These are phyloP conservation scores for Exophiala phaeomuriformis DNA, from an alignment of 2,329 filamentous ascomycete species.

Conservation along the genomic window DNA sequence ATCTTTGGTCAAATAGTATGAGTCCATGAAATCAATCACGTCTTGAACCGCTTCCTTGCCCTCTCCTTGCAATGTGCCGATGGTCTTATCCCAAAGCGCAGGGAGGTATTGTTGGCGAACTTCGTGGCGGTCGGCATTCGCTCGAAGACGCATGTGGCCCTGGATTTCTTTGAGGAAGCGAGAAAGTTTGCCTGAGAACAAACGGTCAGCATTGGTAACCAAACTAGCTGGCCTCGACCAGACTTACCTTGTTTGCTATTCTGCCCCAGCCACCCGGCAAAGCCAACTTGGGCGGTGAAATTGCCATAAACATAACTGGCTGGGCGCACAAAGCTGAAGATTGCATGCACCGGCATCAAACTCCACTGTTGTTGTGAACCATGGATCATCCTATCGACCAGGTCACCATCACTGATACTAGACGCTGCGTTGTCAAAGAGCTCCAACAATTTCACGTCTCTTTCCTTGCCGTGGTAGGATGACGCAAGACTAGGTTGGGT, in stretches of 20 bases:
- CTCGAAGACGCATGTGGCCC: conserved; percentile 87
- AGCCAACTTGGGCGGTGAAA: conserved; percentile 62
- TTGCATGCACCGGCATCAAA: conserved; percentile 89
- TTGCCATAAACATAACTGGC: conserved; percentile 80
- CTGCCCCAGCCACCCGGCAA: conserved; percentile 90
- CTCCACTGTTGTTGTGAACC: conserved; percentile 98
- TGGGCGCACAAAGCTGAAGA: conserved; percentile 90
- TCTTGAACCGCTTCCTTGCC: conserved; percentile 75
- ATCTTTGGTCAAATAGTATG: conserved; percentile 88
- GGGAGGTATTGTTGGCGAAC: conserved; percentile 92
- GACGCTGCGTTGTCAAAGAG: conserved; percentile 80
- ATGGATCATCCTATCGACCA: conserved; percentile 97
- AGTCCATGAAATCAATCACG: conserved; percentile 93
- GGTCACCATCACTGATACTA: conserved; percentile 93
- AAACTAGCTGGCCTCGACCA: background rate
- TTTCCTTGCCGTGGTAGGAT: conserved; percentile 58
- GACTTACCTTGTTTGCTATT: conserved; percentile 74
- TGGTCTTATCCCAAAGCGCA: conserved; percentile 71
- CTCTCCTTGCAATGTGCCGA: conserved; percentile 65
- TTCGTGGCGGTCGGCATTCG: conserved; percentile 86
- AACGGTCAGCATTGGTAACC: conserved; percentile 19
- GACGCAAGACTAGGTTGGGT: conserved; percentile 65
- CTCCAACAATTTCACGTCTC: conserved; percentile 75
- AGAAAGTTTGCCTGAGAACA: conserved; percentile 51
- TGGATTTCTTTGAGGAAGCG: conserved; percentile 89